Evolutionary conservation across 208 protist genomes (phyloP).

Genomic region (Leishmania turanica): DNA sequence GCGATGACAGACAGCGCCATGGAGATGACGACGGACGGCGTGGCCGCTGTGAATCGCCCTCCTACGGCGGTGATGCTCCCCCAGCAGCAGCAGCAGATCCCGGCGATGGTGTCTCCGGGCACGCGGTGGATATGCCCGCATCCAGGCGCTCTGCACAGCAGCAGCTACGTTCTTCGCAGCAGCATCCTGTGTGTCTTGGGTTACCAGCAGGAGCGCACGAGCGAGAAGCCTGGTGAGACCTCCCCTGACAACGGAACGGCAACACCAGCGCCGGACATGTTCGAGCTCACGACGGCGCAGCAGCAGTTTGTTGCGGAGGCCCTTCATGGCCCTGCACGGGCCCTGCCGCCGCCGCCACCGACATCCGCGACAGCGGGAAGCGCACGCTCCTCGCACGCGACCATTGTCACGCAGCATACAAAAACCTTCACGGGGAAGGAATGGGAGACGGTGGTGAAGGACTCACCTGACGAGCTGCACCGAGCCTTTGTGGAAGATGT

Average conservation of each 20-base stretch:
- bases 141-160: not conserved
- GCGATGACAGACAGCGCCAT: not conserved
- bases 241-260: not conserved
- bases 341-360: not conserved
- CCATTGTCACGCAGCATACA: constrained; percentile 12
- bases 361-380: not conserved
- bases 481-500: constrained; percentile 14
- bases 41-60: not conserved
- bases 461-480: constrained; percentile 30
- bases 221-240: not conserved
- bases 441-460: constrained; percentile 28
- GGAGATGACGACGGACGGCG: not conserved
- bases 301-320: constrained; percentile 1
- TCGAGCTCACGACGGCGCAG: constrained; percentile 10
- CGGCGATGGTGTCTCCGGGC: constrained; percentile 2
- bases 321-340: not conserved
- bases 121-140: constrained; percentile 14
- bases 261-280: not conserved
- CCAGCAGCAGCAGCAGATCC: constrained; percentile 5
- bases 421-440: constrained; percentile 14
- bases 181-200: constrained; percentile 39
- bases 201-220: not conserved
- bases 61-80: not conserved
- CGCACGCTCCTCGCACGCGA: constrained; percentile 2
- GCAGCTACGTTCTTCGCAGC: constrained; percentile 25